Conservation (phyloP, 164 flowering plant species). For the Berberis vulgaris region DNA sequence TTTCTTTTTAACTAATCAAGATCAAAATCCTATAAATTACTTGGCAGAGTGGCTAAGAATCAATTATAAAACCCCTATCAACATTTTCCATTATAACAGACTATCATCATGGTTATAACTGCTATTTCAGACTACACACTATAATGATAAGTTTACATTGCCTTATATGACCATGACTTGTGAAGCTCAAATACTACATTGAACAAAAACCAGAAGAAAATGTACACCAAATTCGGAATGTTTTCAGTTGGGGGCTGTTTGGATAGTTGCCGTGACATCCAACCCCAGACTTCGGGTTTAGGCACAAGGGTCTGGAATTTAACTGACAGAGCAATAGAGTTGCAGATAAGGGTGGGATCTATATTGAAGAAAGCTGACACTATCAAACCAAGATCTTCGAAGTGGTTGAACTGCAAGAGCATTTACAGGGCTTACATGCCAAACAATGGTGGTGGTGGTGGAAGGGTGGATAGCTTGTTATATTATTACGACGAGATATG, state of each 20-base stretch:
- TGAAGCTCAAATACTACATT: background rate
- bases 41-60: no score
- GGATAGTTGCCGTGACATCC: slow-evolving; percentile 41
- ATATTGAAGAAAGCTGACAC: slow-evolving; percentile 62
- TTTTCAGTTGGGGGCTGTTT: slow-evolving; percentile 32
- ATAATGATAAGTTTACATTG: background rate
- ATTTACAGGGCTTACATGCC: slow-evolving; percentile 73
- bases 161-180: background rate
- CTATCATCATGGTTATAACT: background rate
- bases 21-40: no score
- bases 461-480: slow-evolving; percentile 39
- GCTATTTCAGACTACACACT: background rate
- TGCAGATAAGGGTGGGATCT: slow-evolving; percentile 80
- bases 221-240: slow-evolving; percentile 20
- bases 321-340: slow-evolving; percentile 55
- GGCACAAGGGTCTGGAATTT: slow-evolving; percentile 67
- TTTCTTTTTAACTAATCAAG: no score
- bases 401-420: slow-evolving; percentile 56
- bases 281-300: slow-evolving; percentile 24
- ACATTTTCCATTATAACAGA: no score
- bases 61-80: no score
- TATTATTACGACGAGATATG: slow-evolving; percentile 67
- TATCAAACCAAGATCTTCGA: slow-evolving; percentile 63
- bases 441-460: slow-evolving; percentile 13
- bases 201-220: slow-evolving; percentile 1